Evolutionary conservation across 257 asterid genomes (phyloP), one percentile per base, ranked within the genome.

Genomic region (Fraxinus pennsylvanica): DNA sequence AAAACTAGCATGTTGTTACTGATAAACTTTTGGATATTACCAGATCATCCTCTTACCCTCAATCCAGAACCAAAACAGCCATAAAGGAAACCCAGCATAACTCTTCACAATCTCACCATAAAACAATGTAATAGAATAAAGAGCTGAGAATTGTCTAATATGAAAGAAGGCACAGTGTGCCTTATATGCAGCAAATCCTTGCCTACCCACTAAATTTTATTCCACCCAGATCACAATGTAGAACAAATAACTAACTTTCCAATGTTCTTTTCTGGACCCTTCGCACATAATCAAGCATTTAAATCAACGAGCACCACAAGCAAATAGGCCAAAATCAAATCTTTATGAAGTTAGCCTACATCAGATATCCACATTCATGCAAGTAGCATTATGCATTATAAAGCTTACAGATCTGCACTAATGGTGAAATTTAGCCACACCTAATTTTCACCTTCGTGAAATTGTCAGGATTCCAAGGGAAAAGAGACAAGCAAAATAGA

Each of bases 261-360:
- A 80, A 66, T 39, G 73, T 61, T 45, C 35, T 13, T 61, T 54
- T 14, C 38, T 14, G 15, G 17, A 54, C 10, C 61, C 41, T 54
- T 61, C 25, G 68, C 68, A 61, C 25, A 61, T 61, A 61, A 61
- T 21, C 22, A 57, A 73, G 30, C 38, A 32, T 59, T 78, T 47
- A 72, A 21, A 74, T 68, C 71, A 22, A 78, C 38, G 10, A 3
- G 33, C 75, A 81, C 32, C 75, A 67, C 1, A 8, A 35, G 21
- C 65, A 81, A 74, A n/a, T 61, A 73, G 39, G 72, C 66, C 52
- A 65, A 22, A 68, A 63, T 71, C 66, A 39, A 61, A 66, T 52
- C n/a, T 39, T 72, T 59, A 39, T 68, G 76, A 39, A 69, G 79
- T 43, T 74, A 74, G 76, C 68, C 71, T 43, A 57, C 77, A 68